A percentile compares a stretch with the other conserved stretches of the same genome.
Evolutionary conservation across 2,329 filamentous ascomycete species (phyloP).

Genomic region (Penicillium sp.): DNA sequence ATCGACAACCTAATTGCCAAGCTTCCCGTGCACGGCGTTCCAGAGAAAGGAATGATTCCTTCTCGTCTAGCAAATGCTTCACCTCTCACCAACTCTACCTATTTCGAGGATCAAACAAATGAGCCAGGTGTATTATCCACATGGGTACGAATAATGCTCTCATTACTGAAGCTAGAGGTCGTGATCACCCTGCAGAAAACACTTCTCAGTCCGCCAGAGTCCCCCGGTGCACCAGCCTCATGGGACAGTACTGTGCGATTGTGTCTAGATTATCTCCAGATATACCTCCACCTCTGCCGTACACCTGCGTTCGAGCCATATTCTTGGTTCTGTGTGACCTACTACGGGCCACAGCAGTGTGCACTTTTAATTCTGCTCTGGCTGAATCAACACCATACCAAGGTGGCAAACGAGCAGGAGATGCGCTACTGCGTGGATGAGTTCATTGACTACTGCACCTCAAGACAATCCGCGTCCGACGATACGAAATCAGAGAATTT

Average conservation of each 20-base stretch:
- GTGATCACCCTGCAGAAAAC: constrained; percentile 6
- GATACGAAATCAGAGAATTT: neutral
- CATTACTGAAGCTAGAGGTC: constrained; percentile 6
- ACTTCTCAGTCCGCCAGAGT: constrained; percentile 1
- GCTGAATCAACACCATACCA: neutral
- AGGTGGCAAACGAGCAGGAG: neutral
- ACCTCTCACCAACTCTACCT: neutral
- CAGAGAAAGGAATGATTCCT: constrained; percentile 3
- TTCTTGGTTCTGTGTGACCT: constrained; percentile 6
- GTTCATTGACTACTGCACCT: neutral
- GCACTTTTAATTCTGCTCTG: constrained; percentile 6
- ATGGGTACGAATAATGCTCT: constrained; percentile 8
- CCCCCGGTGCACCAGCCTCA: neutral
- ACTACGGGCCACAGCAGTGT: constrained; percentile 3
- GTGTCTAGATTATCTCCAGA: constrained; percentile 2
- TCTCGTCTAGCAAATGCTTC: neutral
- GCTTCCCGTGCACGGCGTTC: constrained; percentile 2
- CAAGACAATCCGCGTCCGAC: no score
- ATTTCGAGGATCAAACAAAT: constrained; percentile 6
- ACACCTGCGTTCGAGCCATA: constrained; percentile 8
- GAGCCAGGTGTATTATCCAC: constrained; percentile 1
- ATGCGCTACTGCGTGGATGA: constrained; percentile 4
- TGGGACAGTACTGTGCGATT: constrained; percentile 3
- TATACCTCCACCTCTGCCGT: constrained; percentile 4
- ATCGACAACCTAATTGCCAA: constrained; percentile 5